Base-by-base conservation (phyloP, 768 basidiomycete genomes). In the Amyloporia xantha region DNA sequence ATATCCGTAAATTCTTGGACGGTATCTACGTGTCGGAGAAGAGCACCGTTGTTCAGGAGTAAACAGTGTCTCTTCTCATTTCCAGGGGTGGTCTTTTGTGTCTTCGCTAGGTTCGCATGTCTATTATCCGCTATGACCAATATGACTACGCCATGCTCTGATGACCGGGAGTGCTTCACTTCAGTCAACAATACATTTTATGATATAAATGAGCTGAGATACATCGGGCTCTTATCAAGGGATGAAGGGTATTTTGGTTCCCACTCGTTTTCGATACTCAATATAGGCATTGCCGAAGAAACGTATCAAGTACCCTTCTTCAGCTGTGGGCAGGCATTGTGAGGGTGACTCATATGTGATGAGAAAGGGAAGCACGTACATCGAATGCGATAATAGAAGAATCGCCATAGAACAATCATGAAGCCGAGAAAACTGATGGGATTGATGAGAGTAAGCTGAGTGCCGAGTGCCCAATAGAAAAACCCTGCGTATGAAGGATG, bases 1-100 rank as follows among this genome's bases (percentile, higher is more conserved):
- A 95, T 78, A 97, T 98, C 72, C 91, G 95, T 62, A 96, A 97
- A 78, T 96, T 97, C 79, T 76, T 96, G 67, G 91, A 94, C 66
- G 88, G 91, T 68, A 81, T 93, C 72, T 92, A 92, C 60, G 90
- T 92, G 53, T 92, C 91, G 30, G 85, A 86, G 62, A 84, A 80
- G 73, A 79, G 80, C 51, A 83, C 84, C 12, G 73, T 87, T 51
- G 59, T 71, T 42, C 53, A 66, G 50, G 80, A 78, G 43, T 66
- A 58, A 65, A 39, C 49, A 44, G 47, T 43, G n/a, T 27, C 23
- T 7, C 44, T 33, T 36, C 36, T 5, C 23, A 20, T 21, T 19
- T 33, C n/a, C n/a, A 45, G 17, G 28, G 33, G 44, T 45, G 44
- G 46, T 41, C 37, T 50, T 41, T 53, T 52, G 53, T 43, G 49